Evolutionary conservation across 1,284 basidiomycete genomes (phyloP).

Genomic region (Ganoderma sp.): DNA sequence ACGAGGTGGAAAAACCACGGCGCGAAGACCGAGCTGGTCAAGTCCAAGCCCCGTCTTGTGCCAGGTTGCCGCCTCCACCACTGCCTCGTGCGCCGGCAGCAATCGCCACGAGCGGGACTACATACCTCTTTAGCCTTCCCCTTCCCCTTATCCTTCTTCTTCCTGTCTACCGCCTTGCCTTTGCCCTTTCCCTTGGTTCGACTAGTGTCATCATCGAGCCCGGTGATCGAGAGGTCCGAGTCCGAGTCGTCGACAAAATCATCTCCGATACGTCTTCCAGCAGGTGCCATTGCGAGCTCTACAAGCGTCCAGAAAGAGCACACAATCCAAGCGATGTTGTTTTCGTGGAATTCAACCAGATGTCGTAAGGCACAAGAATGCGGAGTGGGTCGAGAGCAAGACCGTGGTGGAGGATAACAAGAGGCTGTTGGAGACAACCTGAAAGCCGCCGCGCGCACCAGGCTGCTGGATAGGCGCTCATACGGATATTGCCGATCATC

Average conservation of each 20-base stretch:
- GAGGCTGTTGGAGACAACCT: no score
- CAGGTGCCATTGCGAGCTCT: constrained; percentile 32
- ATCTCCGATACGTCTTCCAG: constrained; percentile 35
- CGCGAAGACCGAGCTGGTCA: neutral
- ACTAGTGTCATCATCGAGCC: constrained; percentile 49
- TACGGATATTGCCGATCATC: no score
- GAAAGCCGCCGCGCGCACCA: no score
- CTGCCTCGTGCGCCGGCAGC: neutral
- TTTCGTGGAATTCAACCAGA: neutral
- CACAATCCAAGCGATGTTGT: neutral
- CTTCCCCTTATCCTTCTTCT: constrained; percentile 55
- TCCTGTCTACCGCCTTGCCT: constrained; percentile 47
- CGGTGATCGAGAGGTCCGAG: constrained; percentile 48
- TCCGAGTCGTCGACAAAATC: constrained; percentile 58
- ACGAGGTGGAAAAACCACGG: neutral
- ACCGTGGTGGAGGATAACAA: neutral
- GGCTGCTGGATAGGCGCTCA: no score
- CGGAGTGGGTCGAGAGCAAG: neutral
- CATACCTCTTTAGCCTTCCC: constrained; percentile 60
- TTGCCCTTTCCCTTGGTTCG: constrained; percentile 51
- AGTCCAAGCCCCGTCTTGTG: neutral
- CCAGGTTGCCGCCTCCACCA: neutral
- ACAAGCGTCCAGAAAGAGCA: neutral
- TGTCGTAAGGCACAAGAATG: no score
- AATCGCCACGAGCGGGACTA: constrained; percentile 15